A percentile compares a stretch with the other conserved stretches of the same genome.
Evolutionary conservation across 371 early-diverging fungal genomes (phyloP).

Genomic region (Neoconidiobolus thromboides): DNA sequence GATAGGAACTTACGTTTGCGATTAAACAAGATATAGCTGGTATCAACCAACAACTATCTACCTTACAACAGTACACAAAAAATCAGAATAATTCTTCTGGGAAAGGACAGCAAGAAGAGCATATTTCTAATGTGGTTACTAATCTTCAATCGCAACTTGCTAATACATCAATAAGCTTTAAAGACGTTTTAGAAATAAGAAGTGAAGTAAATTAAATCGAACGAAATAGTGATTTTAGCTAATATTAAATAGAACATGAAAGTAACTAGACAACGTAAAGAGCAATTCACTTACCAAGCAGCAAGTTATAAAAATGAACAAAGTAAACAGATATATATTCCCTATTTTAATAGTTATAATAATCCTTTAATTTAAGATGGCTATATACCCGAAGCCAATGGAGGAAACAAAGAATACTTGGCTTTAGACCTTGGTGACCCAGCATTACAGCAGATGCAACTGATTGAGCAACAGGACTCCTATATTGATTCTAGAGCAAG

Average conservation of each 20-base stretch:
- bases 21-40: slow-evolving; percentile 92
- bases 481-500: slow-evolving; percentile 68
- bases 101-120: slow-evolving; percentile 64
- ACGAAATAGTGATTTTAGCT: background rate
- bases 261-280: slow-evolving; percentile 44
- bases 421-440: slow-evolving; percentile 18
- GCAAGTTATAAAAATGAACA: background rate
- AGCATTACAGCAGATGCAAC: slow-evolving; percentile 15
- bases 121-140: slow-evolving; percentile 79
- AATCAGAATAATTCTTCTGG: slow-evolving; percentile 16
- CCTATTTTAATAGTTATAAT: background rate
- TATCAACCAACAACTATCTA: slow-evolving; percentile 73
- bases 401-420: slow-evolving; percentile 14
- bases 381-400: slow-evolving; percentile 6
- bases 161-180: slow-evolving; percentile 71
- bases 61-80: slow-evolving; percentile 42
- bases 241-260: slow-evolving; percentile 35
- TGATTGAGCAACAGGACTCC: slow-evolving; percentile 16
- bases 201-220: slow-evolving; percentile 31
- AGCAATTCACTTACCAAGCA: slow-evolving; percentile 16
- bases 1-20: slow-evolving; percentile 68
- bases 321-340: background rate
- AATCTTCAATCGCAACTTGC: slow-evolving; percentile 80
- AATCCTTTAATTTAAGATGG: background rate
- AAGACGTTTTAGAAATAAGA: slow-evolving; percentile 80